A percentile compares a stretch with the other conserved stretches of the same genome.
phyloP scores from a whole-genome alignment of 345 rosid species.

The Camelina laxa region DNA sequence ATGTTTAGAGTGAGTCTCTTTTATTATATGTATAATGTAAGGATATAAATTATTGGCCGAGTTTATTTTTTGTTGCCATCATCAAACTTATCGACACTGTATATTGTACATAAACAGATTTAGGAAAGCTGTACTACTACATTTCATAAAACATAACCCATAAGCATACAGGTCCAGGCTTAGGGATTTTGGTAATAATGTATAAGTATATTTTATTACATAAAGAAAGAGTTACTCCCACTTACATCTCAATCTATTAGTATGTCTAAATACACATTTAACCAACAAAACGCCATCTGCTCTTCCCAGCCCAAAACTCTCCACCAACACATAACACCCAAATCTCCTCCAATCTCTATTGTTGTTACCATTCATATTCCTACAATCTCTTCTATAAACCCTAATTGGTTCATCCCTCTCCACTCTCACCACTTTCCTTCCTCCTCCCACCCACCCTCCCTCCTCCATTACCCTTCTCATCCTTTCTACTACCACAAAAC shows the following conservation, averaged over 20 bases:
- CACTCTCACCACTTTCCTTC: slow-evolving; percentile 56
- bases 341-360: slow-evolving; percentile 56
- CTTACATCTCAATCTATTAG: slow-evolving; percentile 49
- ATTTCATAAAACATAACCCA: no score
- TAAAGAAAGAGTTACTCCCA: slow-evolving; percentile 45
- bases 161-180: background rate
- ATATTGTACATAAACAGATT: no score
- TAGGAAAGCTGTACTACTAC: no score
- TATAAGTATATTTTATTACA: background rate
- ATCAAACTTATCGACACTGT: no score
- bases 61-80: no score
- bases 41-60: no score
- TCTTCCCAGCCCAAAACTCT: slow-evolving; percentile 74
- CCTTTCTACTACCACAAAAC: slow-evolving; percentile 66
- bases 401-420: slow-evolving; percentile 52
- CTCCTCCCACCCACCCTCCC: slow-evolving; percentile 69
- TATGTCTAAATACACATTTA: slow-evolving; percentile 59
- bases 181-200: background rate
- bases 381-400: slow-evolving; percentile 34
- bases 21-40: no score
- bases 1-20: no score
- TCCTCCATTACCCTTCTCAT: slow-evolving; percentile 70
- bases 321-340: slow-evolving; percentile 68
- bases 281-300: slow-evolving; percentile 67
- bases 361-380: slow-evolving; percentile 25